Conservation (phyloP, 176 grass and related monocot species). For the Echinochloa phyllopogon region DNA sequence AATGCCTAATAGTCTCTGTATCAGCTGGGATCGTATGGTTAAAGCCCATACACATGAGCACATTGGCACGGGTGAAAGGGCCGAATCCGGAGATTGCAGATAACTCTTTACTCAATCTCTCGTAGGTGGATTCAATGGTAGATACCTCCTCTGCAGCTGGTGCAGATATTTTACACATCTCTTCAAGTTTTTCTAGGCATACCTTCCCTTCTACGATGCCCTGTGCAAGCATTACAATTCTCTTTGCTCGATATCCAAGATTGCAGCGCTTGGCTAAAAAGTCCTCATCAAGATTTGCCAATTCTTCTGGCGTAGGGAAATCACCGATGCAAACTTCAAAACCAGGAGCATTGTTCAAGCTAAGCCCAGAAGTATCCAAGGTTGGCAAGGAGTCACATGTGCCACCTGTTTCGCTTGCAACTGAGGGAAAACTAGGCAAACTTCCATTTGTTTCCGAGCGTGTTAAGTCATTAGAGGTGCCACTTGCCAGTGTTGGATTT, state of each 20-base stretch:
- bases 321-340: slow-evolving; percentile 46
- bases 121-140: slow-evolving; percentile 32
- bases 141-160: slow-evolving; percentile 38
- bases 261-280: slow-evolving; percentile 57
- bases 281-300: slow-evolving; percentile 55
- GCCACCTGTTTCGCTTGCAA: slow-evolving; percentile 34
- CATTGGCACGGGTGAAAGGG: slow-evolving; percentile 81
- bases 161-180: slow-evolving; percentile 39
- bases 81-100: slow-evolving; percentile 63
- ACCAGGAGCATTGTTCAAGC: neutral
- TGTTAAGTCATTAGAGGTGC: neutral
- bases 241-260: slow-evolving; percentile 72
- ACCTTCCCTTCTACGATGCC: slow-evolving; percentile 57
- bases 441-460: slow-evolving; percentile 20
- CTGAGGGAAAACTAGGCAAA: neutral
- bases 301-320: slow-evolving; percentile 72
- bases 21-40: slow-evolving; percentile 72
- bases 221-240: slow-evolving; percentile 70
- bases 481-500: neutral
- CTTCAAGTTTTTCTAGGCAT: slow-evolving; percentile 58
- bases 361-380: slow-evolving; percentile 29
- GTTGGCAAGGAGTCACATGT: neutral
- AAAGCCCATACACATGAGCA: slow-evolving; percentile 89
- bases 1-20: slow-evolving; percentile 76
- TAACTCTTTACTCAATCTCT: slow-evolving; percentile 59